Base-by-base conservation (phyloP, 2,329 filamentous ascomycete species). In the Scytalidium lignicola region DNA sequence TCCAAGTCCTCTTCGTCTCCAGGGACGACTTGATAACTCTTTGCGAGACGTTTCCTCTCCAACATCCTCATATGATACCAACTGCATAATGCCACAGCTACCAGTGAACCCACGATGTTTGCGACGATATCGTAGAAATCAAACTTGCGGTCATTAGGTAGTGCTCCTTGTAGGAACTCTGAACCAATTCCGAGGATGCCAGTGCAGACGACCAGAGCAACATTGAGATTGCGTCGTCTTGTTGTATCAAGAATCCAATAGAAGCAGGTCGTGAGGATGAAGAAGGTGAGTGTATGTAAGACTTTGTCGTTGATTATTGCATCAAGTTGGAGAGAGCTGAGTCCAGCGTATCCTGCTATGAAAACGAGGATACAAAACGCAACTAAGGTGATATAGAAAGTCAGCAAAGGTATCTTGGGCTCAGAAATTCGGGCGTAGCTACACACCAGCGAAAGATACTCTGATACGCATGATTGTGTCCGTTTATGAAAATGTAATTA, bases 31-130 rank as follows among this genome's bases (percentile, higher is more conserved):
- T 79, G 77, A 62, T 95, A 95, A 46, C 80, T 80, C 62, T 87
- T 87, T 48, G 81, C 82, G 62, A 82, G 74, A 52, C 91, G 79
- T 65, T 87, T 88, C 54, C 93, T 79, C 68, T 97, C 92, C 37
- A 97, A 74, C 90, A 97, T 97, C 51, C 93, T 85, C 64, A 88
- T 86, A 70, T 99, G 93, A 66, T 99, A 99, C 87, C 88, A 92
- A 50, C 83, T 85, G 65, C 88, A 95, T 18, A 95, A 66, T 0
- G 76, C 84, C 18, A 96, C 65, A 0, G 81, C 90, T 1, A 75
- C 72, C 13, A 87, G 68, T 55, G 87, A 92, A 40, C 93, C 93
- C 39, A 88, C 71, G 0, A 96, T 69, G 66, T 99, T 99, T 63
- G 91, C 90, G 47, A 90, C 74, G 53, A 99, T 88, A 65, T 97